Evolutionary conservation across 2,329 filamentous ascomycete species (phyloP), one percentile per base, ranked within the genome.

Genomic region (Orbilia ellipsospora): DNA sequence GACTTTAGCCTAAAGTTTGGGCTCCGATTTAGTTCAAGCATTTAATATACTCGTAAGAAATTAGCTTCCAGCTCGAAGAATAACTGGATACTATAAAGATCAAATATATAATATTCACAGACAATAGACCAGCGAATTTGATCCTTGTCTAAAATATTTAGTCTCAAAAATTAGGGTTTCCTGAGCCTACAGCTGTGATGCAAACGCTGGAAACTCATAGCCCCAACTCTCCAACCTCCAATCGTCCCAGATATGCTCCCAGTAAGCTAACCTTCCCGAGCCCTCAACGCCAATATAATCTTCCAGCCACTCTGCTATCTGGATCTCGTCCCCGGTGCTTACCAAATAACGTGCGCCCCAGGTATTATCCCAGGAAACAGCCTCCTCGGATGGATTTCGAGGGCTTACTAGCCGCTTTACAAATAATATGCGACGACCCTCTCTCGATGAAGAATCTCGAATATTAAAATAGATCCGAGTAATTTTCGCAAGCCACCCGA

Each of bases 201-300:
- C 10, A 23, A 23, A 23, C 8, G 5, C 31, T 16, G 52, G 52
- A 55, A 31, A 36, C 52, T 44, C 10, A n/a, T 64, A 64, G 28
- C 61, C 51, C 61, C 50, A 55, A 18, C 12, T 12, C 2, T 23
- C 13, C 1, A 55, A 16, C 31, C 50, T 44, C 61, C 51, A 45
- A 31, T 64, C 51, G 36, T 64, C 61, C 61, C 61, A 64, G 6
- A 64, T 31, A 6, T 18, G n/a, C 1, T 15, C 50, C 31, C 61
- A 55, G 16, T 10, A 55, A 18, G 12, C 4, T 4, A 4, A 4
- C 4, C 20, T 7, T 4, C 2, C 16, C 3, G 48, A 52, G 4
- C 15, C 16, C 20, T 20, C 5, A 52, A 20, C 16, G 4, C 48
- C 10, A 23, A 23, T 23, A 4, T 23, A 23, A 23, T 23, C 23